These are phyloP conservation scores for Decorospora gaudefroyi DNA, from an alignment of 2,329 filamentous ascomycete species.

Conservation along the genomic window DNA sequence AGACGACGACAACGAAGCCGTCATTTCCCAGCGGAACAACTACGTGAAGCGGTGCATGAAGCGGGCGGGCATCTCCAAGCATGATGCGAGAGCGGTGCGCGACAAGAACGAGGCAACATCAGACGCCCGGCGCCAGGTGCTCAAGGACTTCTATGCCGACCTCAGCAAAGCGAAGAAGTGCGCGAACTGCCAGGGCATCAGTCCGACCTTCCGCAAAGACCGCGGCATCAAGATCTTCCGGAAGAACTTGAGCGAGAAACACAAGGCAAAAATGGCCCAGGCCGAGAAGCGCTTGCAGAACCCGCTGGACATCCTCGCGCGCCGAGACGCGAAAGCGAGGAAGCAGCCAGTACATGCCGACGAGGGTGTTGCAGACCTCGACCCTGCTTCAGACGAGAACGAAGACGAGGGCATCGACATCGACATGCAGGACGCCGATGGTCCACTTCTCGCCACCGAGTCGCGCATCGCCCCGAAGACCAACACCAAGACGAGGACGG, in stretches of 20 bases:
- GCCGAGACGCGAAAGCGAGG: slow-evolving; percentile 51
- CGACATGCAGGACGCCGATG: slow-evolving; percentile 50
- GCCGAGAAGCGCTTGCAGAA: slow-evolving; percentile 69
- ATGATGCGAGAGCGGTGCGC: slow-evolving; percentile 53
- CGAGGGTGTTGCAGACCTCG: slow-evolving; percentile 72
- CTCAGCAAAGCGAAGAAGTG: slow-evolving; percentile 74
- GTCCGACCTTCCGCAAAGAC: slow-evolving; percentile 83
- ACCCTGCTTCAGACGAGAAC: slow-evolving; percentile 50
- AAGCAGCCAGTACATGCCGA: slow-evolving; percentile 60
- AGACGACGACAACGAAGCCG: slow-evolving; percentile 63
- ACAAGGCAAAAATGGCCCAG: slow-evolving; percentile 76
- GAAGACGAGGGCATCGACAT: slow-evolving; percentile 49
- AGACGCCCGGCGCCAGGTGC: slow-evolving; percentile 73
- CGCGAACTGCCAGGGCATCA: slow-evolving; percentile 59
- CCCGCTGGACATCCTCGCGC: slow-evolving; percentile 65
- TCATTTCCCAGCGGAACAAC: slow-evolving; percentile 62
- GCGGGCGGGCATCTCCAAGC: slow-evolving; percentile 55
- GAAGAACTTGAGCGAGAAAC: slow-evolving; percentile 73
- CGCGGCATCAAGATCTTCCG: slow-evolving; percentile 92
- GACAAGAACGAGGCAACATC: slow-evolving; percentile 83
- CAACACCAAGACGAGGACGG: slow-evolving; percentile 49
- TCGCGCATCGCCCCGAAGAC: slow-evolving; percentile 48
- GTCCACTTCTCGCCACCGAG: slow-evolving; percentile 59
- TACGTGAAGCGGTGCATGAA: slow-evolving; percentile 77
- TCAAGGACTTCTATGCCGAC: slow-evolving; percentile 79